A percentile compares a stretch with the other conserved stretches of the same genome.
Conservation (phyloP, 1,284 basidiomycete genomes). For the Fomitiporia mediterranea region DNA sequence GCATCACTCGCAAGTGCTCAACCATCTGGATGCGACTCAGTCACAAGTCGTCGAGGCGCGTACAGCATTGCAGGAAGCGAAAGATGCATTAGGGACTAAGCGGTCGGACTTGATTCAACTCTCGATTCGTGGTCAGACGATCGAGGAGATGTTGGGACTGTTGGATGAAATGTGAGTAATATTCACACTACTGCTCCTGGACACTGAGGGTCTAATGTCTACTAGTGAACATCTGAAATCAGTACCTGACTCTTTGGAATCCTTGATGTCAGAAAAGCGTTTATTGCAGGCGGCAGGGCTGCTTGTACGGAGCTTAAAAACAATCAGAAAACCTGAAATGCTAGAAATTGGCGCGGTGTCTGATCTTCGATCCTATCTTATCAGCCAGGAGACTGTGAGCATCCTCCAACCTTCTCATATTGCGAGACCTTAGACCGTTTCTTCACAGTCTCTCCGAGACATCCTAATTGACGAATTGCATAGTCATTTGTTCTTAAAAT, state of each 20-base stretch:
- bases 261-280: conserved; percentile 93
- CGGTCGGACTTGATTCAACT: conserved; percentile 84
- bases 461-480: conserved; percentile 96
- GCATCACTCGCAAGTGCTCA: conserved; percentile 76
- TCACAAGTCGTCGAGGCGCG: conserved; percentile 71
- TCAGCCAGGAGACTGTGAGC: conserved; percentile 81
- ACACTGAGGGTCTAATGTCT: conserved; percentile 15
- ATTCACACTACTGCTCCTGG: conserved; percentile 14
- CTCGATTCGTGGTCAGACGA: conserved; percentile 75
- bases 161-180: conserved; percentile 82
- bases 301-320: conserved; percentile 84
- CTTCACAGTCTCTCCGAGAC: conserved; percentile 73
- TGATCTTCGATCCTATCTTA: conserved; percentile 85
- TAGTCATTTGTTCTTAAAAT: conserved; percentile 96
- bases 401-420: not conserved
- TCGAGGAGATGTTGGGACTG: conserved; percentile 88
- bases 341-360: conserved; percentile 90
- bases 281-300: conserved; percentile 88
- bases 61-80: conserved; percentile 69
- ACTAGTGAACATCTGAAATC: conserved; percentile 83
- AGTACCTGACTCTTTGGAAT: conserved; percentile 90
- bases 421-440: conserved; percentile 1
- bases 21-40: conserved; percentile 67
- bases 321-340: conserved; percentile 90
- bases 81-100: conserved; percentile 72